These are phyloP conservation scores for Exophiala aquamarina DNA, from an alignment of 2,329 filamentous ascomycete species.

Conservation along the genomic window DNA sequence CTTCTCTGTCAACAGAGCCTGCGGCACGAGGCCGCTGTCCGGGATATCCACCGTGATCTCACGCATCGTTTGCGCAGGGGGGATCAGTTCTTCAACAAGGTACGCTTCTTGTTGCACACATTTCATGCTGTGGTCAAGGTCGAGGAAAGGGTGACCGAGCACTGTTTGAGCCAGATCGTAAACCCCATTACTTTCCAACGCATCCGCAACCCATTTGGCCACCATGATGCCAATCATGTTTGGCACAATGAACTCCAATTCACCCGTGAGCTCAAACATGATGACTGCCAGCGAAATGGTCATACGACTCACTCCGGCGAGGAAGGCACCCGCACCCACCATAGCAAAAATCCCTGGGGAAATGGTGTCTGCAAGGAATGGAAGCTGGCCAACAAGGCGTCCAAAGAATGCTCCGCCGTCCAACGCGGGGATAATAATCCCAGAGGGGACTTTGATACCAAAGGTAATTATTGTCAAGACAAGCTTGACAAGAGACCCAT, in stretches of 20 bases:
- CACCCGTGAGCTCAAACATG: constrained; percentile 63
- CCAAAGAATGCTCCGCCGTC: constrained; percentile 60
- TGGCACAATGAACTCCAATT: constrained; percentile 57
- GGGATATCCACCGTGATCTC: constrained; percentile 56
- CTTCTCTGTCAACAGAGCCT: constrained; percentile 45
- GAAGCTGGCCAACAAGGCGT: constrained; percentile 50
- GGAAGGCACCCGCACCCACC: constrained; percentile 59
- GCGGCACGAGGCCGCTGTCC: constrained; percentile 42
- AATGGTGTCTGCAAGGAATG: constrained; percentile 54
- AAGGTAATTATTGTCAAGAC: constrained; percentile 59
- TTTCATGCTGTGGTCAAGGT: constrained; percentile 45
- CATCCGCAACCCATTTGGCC: constrained; percentile 60
- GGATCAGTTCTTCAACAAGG: constrained; percentile 50
- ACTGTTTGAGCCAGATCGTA: constrained; percentile 62
- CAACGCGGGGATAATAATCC: constrained; percentile 61
- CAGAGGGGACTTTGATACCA: constrained; percentile 60
- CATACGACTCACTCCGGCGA: constrained; percentile 60
- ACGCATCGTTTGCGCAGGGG: constrained; percentile 55
- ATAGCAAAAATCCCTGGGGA: constrained; percentile 62
- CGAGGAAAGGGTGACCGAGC: constrained; percentile 59
- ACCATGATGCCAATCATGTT: constrained; percentile 62
- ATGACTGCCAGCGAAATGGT: constrained; percentile 60
- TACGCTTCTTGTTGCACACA: constrained; percentile 40
- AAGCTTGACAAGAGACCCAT: constrained; percentile 56
- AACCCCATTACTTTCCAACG: constrained; percentile 53